Base-by-base conservation (phyloP, 2,329 filamentous ascomycete genomes). In the Penicillium sp. region DNA sequence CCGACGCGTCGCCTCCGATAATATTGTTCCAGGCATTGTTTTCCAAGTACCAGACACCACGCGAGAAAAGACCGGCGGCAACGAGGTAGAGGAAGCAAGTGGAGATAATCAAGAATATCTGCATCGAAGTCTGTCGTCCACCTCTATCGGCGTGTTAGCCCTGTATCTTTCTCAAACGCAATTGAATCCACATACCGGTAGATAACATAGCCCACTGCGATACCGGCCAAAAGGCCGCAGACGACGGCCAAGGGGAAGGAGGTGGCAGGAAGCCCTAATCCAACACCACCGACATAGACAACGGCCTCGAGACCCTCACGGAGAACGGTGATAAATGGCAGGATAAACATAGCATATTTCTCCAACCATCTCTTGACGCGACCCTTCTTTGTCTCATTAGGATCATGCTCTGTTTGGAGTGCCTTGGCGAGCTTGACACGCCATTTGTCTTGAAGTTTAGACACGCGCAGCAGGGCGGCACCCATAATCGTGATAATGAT, bases 401-500 rank as follows among this genome's bases (percentile, higher is more conserved):
- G 70, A 31, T 76, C 76, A 21, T 57, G 47, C 15, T 83, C 78
- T 17, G 82, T 58, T 25, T 58, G 55, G 31, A 94, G 76, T 2
- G 89, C 85, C 67, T 84, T 84, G 19, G 87, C 84, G 25, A 96
- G 84, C 83, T 94, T 94, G 66, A 88, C 78, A 19, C 86, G 84
- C 92, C 91, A 96, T 76, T 94, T 94, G 57, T 89, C 86, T 73
- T 93, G 90, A 72, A 95, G 84, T 75, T 93, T 94, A 56, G 87
- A 89, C 53, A 96, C 84, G 29, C 91, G 87, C 12, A 96, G 84
- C 31, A 96, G 84, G 5, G 89, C 90, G 21, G 86, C 89, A 25
- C 91, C 91, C 80, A 96, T 88, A 62, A 91, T 66, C 29, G 89
- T 89, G 75, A 96, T 95, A 76, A 96, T 91, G 63, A 94, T 62